Evolutionary conservation across 306 rosid species (phyloP).

Genomic region (Macrotyloma uniflorum): DNA sequence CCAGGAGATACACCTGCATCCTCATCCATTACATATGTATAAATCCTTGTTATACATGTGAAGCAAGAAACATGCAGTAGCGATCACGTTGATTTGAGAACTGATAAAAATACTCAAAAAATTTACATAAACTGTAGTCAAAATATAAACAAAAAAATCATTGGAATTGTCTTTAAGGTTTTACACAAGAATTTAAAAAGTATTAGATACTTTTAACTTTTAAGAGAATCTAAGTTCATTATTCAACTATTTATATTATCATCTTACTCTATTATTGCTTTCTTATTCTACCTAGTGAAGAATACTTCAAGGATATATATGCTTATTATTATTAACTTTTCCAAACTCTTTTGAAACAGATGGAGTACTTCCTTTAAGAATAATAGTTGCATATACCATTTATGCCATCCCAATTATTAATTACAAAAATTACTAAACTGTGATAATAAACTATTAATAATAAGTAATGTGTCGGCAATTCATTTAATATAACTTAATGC

Average conservation of each 20-base stretch:
- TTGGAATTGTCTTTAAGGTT: background rate
- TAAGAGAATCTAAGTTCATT: background rate
- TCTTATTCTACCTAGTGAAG: background rate
- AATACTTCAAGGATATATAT: background rate
- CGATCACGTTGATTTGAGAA: too few relatives aligned
- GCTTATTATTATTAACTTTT: background rate
- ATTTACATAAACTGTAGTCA: too few relatives aligned
- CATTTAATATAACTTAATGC: background rate
- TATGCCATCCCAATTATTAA: background rate
- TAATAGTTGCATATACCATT: background rate
- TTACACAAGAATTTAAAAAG: background rate
- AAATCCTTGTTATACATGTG: too few relatives aligned
- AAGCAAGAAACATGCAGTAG: too few relatives aligned
- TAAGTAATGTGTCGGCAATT: background rate
- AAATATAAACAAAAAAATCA: too few relatives aligned
- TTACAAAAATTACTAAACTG: background rate
- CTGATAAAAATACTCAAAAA: too few relatives aligned
- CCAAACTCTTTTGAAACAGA: conserved; percentile 2
- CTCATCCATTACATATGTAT: too few relatives aligned
- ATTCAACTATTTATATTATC: background rate
- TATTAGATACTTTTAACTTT: background rate
- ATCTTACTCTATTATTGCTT: background rate
- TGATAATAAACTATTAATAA: background rate
- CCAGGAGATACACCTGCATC: conserved; percentile 77
- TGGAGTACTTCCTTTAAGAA: conserved; percentile 1